Conservation (phyloP, 2,329 filamentous ascomycete genomes). For the Cordyceps militaris region DNA sequence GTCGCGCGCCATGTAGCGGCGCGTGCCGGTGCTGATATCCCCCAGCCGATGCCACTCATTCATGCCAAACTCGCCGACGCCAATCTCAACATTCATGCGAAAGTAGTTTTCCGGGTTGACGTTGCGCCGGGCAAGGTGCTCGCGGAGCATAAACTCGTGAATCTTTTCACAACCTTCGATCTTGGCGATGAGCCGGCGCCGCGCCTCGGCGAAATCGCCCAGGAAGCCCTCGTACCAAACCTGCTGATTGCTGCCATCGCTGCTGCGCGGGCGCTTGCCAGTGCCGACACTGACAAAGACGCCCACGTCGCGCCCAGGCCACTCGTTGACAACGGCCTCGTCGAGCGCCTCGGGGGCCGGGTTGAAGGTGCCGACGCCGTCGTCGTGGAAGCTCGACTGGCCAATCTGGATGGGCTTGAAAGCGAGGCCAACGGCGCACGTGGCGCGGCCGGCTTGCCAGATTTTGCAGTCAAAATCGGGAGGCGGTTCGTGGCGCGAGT, state of each 20-base stretch:
- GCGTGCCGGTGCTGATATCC: slow-evolving; percentile 89
- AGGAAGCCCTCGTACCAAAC: slow-evolving; percentile 94
- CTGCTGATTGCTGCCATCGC: slow-evolving; percentile 62
- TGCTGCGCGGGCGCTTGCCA: slow-evolving; percentile 64
- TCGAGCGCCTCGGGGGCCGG: slow-evolving; percentile 79
- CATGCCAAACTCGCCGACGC: slow-evolving; percentile 96
- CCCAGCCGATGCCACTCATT: slow-evolving; percentile 95
- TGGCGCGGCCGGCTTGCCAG: slow-evolving; percentile 96
- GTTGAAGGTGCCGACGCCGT: slow-evolving; percentile 87
- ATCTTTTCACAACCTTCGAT: slow-evolving; percentile 93
- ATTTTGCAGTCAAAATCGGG: slow-evolving; percentile 92
- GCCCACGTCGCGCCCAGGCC: slow-evolving; percentile 87
- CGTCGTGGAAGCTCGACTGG: slow-evolving; percentile 89
- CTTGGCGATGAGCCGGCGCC: slow-evolving; percentile 76
- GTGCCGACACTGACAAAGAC: slow-evolving; percentile 94
- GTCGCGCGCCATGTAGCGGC: slow-evolving; percentile 68
- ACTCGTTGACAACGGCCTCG: slow-evolving; percentile 87
- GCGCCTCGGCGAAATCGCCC: slow-evolving; percentile 86
- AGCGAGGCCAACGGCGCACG: slow-evolving; percentile 79
- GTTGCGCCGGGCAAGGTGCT: slow-evolving; percentile 67
- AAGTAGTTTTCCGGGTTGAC: slow-evolving; percentile 90
- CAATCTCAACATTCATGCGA: slow-evolving; percentile 92
- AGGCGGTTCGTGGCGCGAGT: slow-evolving; percentile 83
- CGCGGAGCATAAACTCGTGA: slow-evolving; percentile 76
- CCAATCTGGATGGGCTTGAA: slow-evolving; percentile 96